Evolutionary conservation across 176 grass and related monocot species (phyloP).

Genomic region (Tillandsia leiboldiana): DNA sequence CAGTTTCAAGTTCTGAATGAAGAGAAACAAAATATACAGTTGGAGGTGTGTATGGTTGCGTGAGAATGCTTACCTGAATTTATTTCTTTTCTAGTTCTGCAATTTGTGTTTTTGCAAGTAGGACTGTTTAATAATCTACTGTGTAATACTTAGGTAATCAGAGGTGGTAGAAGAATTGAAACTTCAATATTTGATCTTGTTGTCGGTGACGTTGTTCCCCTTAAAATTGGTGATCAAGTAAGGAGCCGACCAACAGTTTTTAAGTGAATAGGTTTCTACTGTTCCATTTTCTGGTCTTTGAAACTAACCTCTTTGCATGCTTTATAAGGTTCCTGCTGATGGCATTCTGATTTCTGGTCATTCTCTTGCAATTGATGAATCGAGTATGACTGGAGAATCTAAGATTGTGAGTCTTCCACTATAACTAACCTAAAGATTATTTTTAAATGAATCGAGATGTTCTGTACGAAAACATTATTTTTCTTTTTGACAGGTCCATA

Average conservation of each 20-base stretch:
- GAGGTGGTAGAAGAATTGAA: conserved; percentile 73
- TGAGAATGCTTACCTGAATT: neutral
- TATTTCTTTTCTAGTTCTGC: neutral
- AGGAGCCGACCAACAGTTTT: conserved; percentile 17
- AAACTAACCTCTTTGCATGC: conserved; percentile 27
- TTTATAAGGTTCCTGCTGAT: conserved; percentile 79
- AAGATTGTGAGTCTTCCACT: conserved; percentile 53
- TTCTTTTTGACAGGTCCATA: conserved; percentile 53
- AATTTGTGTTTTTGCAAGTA: conserved; percentile 17
- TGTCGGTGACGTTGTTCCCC: conserved; percentile 84
- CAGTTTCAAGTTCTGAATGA: conserved; percentile 94
- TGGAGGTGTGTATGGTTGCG: conserved; percentile 52
- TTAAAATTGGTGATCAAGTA: conserved; percentile 99
- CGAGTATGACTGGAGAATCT: conserved; percentile 92
- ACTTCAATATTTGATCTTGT: conserved; percentile 91
- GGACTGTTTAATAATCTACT: conserved; percentile 19
- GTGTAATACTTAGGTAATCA: conserved; percentile 47
- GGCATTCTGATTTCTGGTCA: conserved; percentile 83
- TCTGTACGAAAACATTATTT: neutral
- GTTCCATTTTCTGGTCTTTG: conserved; percentile 10
- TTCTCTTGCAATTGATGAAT: conserved; percentile 98
- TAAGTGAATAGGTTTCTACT: conserved; percentile 27
- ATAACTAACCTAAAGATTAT: neutral
- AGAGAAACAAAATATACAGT: conserved; percentile 93
- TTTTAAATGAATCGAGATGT: conserved; percentile 8